Conservation (phyloP, 805 yeast species). For the Saturnispora sanitii region DNA sequence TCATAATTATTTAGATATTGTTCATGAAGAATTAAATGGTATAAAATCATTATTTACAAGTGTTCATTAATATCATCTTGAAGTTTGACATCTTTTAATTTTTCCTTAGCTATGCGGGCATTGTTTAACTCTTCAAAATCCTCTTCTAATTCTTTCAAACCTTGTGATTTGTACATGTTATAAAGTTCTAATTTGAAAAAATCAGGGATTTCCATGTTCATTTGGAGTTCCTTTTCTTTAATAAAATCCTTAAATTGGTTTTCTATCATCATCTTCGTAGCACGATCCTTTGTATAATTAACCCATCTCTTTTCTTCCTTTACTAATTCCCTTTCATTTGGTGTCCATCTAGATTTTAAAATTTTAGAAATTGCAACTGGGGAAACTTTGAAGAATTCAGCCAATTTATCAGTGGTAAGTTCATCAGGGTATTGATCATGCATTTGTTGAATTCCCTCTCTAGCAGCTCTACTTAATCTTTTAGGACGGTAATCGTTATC, state of each 20-base stretch:
- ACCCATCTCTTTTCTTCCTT: constrained; percentile 42
- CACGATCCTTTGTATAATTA: constrained; percentile 32
- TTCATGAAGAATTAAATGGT: constrained; percentile 20
- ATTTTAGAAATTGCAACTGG: constrained; percentile 81
- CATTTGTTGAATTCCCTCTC: constrained; percentile 51
- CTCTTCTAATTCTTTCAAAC: constrained; percentile 17
- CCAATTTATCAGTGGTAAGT: constrained; percentile 47
- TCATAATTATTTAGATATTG: constrained; percentile 21
- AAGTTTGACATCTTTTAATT: constrained; percentile 10
- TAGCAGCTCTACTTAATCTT: constrained; percentile 56
- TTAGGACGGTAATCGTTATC: constrained; percentile 40
- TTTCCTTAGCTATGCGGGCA: constrained; percentile 16
- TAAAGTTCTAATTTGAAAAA: constrained; percentile 21
- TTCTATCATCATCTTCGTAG: constrained; percentile 18
- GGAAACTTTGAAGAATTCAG: constrained; percentile 56
- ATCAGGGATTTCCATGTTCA: constrained; percentile 24
- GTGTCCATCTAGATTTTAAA: constrained; percentile 66
- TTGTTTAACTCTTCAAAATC: constrained; percentile 19
- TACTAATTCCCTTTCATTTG: constrained; percentile 44
- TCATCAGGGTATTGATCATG: constrained; percentile 49
- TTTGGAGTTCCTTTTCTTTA: constrained; percentile 20
- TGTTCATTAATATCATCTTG: constrained; percentile 2
- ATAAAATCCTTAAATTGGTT: constrained; percentile 22
- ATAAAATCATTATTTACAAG: constrained; percentile 5
- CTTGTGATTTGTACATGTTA: constrained; percentile 18